These are phyloP conservation scores for Diaporthe caulivora DNA, from an alignment of 2,329 filamentous ascomycete species.

Conservation along the genomic window DNA sequence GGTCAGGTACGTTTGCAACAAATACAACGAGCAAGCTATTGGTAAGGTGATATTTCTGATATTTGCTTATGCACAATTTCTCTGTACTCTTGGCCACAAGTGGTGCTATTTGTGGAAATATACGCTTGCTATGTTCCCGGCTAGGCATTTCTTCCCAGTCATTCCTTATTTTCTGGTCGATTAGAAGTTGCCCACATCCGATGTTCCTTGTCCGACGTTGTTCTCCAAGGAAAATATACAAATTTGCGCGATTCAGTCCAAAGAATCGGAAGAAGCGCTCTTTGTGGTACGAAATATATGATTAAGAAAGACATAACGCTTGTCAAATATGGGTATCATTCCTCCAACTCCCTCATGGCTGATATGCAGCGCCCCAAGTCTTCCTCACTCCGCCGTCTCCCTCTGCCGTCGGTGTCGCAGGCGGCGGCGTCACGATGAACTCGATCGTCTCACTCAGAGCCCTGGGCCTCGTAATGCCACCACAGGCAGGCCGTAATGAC, in stretches of 20 bases:
- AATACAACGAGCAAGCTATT: not conserved
- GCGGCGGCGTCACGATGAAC: constrained; percentile 38
- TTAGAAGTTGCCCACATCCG: not conserved
- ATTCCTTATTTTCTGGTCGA: not conserved
- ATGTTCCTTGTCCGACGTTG: not conserved
- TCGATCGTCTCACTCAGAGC: constrained; percentile 36
- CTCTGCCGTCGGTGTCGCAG: constrained; percentile 13
- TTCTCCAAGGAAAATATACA: no score
- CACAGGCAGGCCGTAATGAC: constrained; percentile 18
- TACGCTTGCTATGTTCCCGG: not conserved
- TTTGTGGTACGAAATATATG: not conserved
- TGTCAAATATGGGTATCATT: constrained; percentile 22
- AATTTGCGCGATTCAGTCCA: not conserved
- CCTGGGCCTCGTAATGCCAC: constrained; percentile 29
- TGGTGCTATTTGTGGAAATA: not conserved
- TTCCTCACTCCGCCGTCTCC: not conserved
- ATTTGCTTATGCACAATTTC: fast-evolving
- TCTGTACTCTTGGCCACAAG: not conserved
- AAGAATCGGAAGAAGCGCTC: not conserved
- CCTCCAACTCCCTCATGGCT: not conserved
- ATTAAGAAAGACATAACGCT: constrained; percentile 15
- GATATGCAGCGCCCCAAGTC: constrained; percentile 29
- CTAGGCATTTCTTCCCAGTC: no score
- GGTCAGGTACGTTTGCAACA: not conserved
- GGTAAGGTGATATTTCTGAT: not conserved